Evolutionary conservation across 2,329 filamentous ascomycete genomes (phyloP).

Genomic region (Xylariomycetidae sp.): DNA sequence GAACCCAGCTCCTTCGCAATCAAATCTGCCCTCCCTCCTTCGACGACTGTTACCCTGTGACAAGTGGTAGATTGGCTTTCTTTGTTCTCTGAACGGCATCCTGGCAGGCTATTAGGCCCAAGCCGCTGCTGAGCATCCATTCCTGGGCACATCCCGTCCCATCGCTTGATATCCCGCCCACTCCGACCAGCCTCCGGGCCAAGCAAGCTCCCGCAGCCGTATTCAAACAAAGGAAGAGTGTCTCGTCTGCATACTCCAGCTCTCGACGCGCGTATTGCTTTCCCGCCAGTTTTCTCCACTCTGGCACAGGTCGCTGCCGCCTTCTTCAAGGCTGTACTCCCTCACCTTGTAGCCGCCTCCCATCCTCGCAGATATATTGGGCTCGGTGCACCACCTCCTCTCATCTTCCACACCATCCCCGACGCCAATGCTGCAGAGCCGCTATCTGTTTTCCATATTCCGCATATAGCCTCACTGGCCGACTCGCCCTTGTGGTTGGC

Average conservation of each 20-base stretch:
- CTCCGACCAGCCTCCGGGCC: constrained; percentile 16
- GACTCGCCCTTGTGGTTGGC: no score
- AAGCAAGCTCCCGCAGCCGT: constrained; percentile 23
- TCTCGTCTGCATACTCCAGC: constrained; percentile 21
- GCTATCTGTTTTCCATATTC: no score
- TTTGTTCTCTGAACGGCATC: no score
- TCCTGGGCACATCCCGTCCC: no score
- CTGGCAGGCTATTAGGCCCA: constrained; percentile 14
- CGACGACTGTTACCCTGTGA: constrained; percentile 16
- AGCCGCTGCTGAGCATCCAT: no score
- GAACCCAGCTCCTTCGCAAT: constrained; percentile 12
- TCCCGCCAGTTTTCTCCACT: constrained; percentile 15
- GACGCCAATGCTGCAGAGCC: no score
- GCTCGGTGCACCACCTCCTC: no score
- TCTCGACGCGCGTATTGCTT: constrained; percentile 21
- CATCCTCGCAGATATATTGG: no score
- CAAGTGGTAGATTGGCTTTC: constrained; percentile 22
- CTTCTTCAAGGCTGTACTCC: constrained; percentile 10
- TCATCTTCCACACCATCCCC: no score
- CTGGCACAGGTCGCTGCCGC: constrained; percentile 11
- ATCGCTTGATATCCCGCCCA: constrained; percentile 18
- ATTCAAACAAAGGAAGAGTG: constrained; percentile 25
- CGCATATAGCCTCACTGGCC: no score
- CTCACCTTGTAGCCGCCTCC: no score
- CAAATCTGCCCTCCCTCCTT: constrained; percentile 19